phyloP scores from a whole-genome alignment of 768 basidiomycete genomes.

The Termitomyces sp. region DNA sequence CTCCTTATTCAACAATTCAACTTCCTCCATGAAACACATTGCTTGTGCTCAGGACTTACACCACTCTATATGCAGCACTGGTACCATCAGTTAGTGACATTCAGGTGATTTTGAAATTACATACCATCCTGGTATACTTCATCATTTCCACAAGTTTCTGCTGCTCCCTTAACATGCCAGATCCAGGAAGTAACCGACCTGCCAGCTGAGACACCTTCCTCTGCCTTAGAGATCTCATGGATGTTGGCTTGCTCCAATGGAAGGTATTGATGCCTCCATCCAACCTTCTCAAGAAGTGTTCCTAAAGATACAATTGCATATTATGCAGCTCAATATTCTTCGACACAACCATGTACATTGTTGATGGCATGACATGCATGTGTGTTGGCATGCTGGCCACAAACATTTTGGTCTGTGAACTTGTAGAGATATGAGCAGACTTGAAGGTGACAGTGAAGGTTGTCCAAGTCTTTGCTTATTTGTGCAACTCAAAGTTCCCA shows the following conservation, averaged over 20 bases:
- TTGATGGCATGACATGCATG: neutral
- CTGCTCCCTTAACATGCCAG: neutral
- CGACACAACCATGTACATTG: neutral
- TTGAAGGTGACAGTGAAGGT: conserved; percentile 1
- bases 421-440: conserved; percentile 1
- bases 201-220: neutral
- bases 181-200: neutral
- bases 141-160: neutral
- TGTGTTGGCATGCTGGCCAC: conserved; percentile 8
- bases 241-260: neutral
- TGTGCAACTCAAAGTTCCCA: conserved; percentile 7
- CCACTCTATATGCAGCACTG: conserved; percentile 21
- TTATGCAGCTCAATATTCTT: neutral
- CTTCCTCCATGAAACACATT: conserved; percentile 16
- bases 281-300: neutral
- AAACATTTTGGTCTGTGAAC: conserved; percentile 6
- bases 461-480: conserved; percentile 2
- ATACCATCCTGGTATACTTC: neutral
- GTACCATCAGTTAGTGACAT: neutral
- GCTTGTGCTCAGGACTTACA: conserved; percentile 14
- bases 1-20: conserved; percentile 21
- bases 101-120: neutral
- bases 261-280: neutral
- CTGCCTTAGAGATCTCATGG: neutral
- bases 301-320: neutral